These are phyloP conservation scores for Vinca major DNA, from an alignment of 305 asterid species.

Conservation along the genomic window DNA sequence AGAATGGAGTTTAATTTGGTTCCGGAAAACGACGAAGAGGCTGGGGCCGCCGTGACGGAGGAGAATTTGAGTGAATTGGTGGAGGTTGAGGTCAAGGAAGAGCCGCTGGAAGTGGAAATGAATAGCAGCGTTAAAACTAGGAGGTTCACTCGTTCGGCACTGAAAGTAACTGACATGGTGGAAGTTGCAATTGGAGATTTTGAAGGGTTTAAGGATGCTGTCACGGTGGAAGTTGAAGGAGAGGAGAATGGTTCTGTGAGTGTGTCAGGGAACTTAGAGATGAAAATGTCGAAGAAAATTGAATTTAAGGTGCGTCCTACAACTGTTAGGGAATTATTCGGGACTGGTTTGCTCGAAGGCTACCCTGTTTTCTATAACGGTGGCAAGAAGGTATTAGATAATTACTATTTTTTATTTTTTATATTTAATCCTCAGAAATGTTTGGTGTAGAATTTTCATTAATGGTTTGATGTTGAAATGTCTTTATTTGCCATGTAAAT, in stretches of 20 bases:
- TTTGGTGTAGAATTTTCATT: background rate
- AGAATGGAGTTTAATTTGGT: slow-evolving; percentile 7
- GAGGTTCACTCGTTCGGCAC: slow-evolving; percentile 50
- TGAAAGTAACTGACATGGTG: slow-evolving; percentile 27
- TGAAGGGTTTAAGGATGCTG: slow-evolving; percentile 38
- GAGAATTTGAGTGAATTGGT: slow-evolving; percentile 37
- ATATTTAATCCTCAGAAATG: background rate
- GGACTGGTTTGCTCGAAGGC: slow-evolving; percentile 89
- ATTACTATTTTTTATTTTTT: background rate
- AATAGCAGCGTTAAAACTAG: slow-evolving; percentile 13
- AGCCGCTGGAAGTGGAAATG: slow-evolving; percentile 18
- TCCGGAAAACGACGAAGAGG: slow-evolving; percentile 3
- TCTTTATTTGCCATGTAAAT: background rate
- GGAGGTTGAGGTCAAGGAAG: slow-evolving; percentile 55
- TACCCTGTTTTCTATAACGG: slow-evolving; percentile 96
- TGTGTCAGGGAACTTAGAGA: slow-evolving; percentile 46
- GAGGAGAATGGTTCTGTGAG: slow-evolving; percentile 24
- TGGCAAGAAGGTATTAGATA: slow-evolving; percentile 60
- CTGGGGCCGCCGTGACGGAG: slow-evolving; percentile 14
- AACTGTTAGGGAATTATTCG: slow-evolving; percentile 87
- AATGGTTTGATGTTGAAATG: background rate
- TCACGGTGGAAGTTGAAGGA: slow-evolving; percentile 39
- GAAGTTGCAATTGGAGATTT: slow-evolving; percentile 29
- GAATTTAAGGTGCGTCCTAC: slow-evolving; percentile 53
- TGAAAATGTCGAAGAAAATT: slow-evolving; percentile 61